phyloP scores from a whole-genome alignment of 208 protist genomes.

The Acanthamoeba triangularis region DNA sequence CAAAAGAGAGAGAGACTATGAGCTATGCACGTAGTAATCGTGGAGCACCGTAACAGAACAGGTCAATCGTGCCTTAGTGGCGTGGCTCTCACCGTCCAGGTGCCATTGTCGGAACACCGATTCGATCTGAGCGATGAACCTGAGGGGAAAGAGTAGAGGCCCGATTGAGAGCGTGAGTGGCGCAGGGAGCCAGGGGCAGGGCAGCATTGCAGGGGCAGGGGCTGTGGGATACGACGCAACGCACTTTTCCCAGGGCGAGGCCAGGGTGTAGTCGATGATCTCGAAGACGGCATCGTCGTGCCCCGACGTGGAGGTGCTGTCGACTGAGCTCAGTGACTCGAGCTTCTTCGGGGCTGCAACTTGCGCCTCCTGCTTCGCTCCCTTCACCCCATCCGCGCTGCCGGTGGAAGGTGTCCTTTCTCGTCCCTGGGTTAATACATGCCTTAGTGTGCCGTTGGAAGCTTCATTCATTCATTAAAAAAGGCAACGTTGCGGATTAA shows the following conservation, averaged over 20 bases:
- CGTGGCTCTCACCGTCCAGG: not conserved
- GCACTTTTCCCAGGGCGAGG: constrained; percentile 74
- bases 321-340: not conserved
- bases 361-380: not conserved
- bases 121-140: constrained; percentile 52
- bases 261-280: constrained; percentile 77
- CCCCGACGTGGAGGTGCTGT: not conserved
- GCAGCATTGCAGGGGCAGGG: not conserved
- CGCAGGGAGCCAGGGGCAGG: not conserved
- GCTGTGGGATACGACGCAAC: not conserved
- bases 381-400: not conserved
- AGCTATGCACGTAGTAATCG: too few relatives aligned
- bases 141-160: not conserved
- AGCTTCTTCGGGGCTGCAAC: not conserved
- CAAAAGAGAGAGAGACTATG: too few relatives aligned
- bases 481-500: too few relatives aligned
- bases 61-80: not conserved
- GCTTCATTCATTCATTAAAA: not conserved
- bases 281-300: constrained; percentile 42
- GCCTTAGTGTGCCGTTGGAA: not conserved
- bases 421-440: not conserved
- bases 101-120: not conserved
- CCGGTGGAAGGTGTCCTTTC: not conserved
- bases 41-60: not conserved
- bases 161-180: not conserved